Base-by-base conservation (phyloP, 352 stramenopile genomes). In the Phytophthora sp. region DNA sequence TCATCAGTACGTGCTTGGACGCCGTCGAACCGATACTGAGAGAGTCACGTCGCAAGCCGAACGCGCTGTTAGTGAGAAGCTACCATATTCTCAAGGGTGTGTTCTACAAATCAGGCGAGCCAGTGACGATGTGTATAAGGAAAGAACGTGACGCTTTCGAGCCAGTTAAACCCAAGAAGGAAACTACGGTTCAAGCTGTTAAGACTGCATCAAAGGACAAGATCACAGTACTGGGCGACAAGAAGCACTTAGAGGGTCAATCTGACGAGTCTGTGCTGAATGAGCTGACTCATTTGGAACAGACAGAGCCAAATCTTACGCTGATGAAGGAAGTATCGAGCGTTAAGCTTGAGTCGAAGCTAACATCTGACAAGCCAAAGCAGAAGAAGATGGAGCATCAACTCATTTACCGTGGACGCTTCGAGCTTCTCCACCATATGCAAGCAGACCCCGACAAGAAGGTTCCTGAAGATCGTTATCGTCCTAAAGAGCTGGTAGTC, bases 11-110 rank as follows among this genome's bases (percentile, higher is more conserved):
- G 16, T 81, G 86, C n/a, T 71, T 98, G 27, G 90, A 98, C 47
- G 86, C 86, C 3, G 70, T 97, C 7, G 82, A 97, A 53, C 52
- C 71, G 21, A 58, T 79, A 26, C 47, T 94, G 38, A 84, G 83
- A 20, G 76, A 71, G 49, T 88, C 62, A 3, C 64, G 63, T 56
- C 54, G 58, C 13, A 69, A 74, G 21, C 33, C 56, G 0, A 54
- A 56, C 4, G 69, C 36, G 0, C 18, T 57, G 9, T 16, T 94
- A 11, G 61, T 65, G 4, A 71, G 73, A 16, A 77, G 89, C 20
- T 96, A 86, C 52, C 89, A 88, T 47, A 77, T 98, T 27, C 71
- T 96, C 15, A 94, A 96, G 64, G 89, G 90, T 21, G 84, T 97
- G 18, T 23, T 61, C 49, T 97, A 97, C 71, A 97, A 97, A 72